These are phyloP conservation scores for Cronartium ribicola DNA, from an alignment of 1,284 basidiomycete genomes.

Conservation along the genomic window DNA sequence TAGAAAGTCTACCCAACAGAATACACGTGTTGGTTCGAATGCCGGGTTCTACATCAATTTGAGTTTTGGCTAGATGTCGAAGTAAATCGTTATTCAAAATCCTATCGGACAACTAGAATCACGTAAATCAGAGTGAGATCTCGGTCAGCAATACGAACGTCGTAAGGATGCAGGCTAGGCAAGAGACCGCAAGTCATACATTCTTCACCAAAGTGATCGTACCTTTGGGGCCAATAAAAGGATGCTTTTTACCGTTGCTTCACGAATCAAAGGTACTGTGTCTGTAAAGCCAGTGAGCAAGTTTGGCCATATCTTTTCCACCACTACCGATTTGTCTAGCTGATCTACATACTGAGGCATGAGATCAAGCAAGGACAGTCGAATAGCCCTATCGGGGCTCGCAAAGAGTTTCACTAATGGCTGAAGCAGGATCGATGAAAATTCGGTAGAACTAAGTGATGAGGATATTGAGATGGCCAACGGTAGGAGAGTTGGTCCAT, in stretches of 20 bases:
- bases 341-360: slow-evolving; percentile 78
- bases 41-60: slow-evolving; percentile 84
- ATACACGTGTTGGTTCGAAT: slow-evolving; percentile 98
- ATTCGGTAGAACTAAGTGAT: slow-evolving; percentile 65
- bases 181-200: not conserved
- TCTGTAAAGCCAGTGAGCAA: slow-evolving; percentile 86
- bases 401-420: slow-evolving; percentile 78
- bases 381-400: slow-evolving; percentile 82
- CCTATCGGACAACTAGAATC: slow-evolving; percentile 62
- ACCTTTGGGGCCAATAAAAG: slow-evolving; percentile 80
- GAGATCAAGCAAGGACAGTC: slow-evolving; percentile 87
- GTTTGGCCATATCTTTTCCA: slow-evolving; percentile 87
- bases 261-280: slow-evolving; percentile 84
- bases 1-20: slow-evolving; percentile 83
- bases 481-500: slow-evolving; percentile 39
- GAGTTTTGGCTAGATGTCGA: slow-evolving; percentile 84
- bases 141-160: not conserved
- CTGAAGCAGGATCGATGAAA: slow-evolving; percentile 64
- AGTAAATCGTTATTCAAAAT: slow-evolving; percentile 95
- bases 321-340: slow-evolving; percentile 75
- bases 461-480: slow-evolving; percentile 39
- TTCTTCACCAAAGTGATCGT: not conserved
- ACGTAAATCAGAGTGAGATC: not conserved
- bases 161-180: not conserved
- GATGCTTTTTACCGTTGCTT: slow-evolving; percentile 87